Conservation (phyloP, 2,329 filamentous ascomycete genomes). For the Penicillium sp. region DNA sequence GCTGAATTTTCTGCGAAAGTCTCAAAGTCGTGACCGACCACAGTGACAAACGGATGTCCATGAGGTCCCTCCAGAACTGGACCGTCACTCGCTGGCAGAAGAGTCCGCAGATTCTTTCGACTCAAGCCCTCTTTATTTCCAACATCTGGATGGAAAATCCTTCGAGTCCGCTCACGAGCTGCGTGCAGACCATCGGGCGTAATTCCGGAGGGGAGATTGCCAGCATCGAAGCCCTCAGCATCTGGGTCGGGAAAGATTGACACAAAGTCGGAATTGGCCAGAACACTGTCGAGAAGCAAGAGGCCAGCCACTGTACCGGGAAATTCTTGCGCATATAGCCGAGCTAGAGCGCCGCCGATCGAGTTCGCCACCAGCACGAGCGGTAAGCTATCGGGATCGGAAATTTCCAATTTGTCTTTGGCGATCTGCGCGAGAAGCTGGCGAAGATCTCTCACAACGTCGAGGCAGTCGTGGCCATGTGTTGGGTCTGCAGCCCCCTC, state of each 20-base stretch:
- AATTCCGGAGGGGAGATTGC: conserved; percentile 47
- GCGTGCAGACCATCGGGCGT: conserved; percentile 39
- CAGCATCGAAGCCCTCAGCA: conserved; percentile 48
- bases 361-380: conserved; percentile 57
- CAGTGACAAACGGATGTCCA: conserved; percentile 50
- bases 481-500: conserved; percentile 37
- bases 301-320: conserved; percentile 52
- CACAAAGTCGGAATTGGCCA: conserved; percentile 61
- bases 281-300: conserved; percentile 61
- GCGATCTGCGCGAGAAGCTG: conserved; percentile 49
- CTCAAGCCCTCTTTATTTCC: conserved; percentile 56
- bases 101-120: conserved; percentile 47
- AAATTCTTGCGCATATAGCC: conserved; percentile 56
- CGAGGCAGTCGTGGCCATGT: conserved; percentile 54
- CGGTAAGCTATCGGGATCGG: conserved; percentile 29
- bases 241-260: conserved; percentile 61
- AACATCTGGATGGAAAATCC: conserved; percentile 55
- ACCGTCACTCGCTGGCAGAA: conserved; percentile 51
- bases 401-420: conserved; percentile 32
- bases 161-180: conserved; percentile 40
- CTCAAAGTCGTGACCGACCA: conserved; percentile 59
- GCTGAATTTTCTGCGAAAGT: conserved; percentile 55
- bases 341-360: conserved; percentile 57
- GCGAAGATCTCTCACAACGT: conserved; percentile 51
- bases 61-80: conserved; percentile 48